Evolutionary conservation across 1,139 yeast genomes (phyloP), one percentile per base, ranked within the genome.

Genomic region (Cylindricascospora bacillispora): DNA sequence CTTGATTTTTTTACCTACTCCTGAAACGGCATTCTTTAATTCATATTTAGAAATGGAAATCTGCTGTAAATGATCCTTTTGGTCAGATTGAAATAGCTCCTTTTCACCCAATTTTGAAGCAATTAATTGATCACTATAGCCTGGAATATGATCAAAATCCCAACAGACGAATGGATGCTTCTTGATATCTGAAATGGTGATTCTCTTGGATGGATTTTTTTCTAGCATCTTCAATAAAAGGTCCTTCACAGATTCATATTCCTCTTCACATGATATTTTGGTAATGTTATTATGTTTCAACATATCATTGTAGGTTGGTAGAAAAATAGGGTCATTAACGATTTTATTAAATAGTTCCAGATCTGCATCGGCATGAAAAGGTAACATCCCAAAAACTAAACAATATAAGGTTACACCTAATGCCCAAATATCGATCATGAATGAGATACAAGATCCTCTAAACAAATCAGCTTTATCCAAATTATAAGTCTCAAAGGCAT

Each of bases 381-480:
- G 98, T 26, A 89, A 70, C 38, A 68, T 65, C 6, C 99, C 98
- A 57, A 81, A 89, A 13, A 89, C 55, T 25, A 92, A 60, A 54
- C 98, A 86, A 52, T 76, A 89, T 14, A 92, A 60, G 0, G 98
- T 89, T 2, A 89, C 86, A 4, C 99, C 99, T 20, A 86, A 56
- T 0, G 98, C 95, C 99, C 99, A 92, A 11, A 86, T 78, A 55
- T 86, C 97, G 34, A 86, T 81, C 52, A 81, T 83, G 26, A 40
- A 46, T 2, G 57, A 52, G 12, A 60, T 51, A 28, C 58, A 56
- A 22, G 61, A 53, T 28, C 58, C 60, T 24, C 56, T 51, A 28
- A 50, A 51, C 9, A 50, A 40, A 27, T 49, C 54, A 16, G 45
- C 43, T 18, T 53, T 41, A 22, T 39, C 38, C 6, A 43, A 26